Evolutionary conservation across 2,329 filamentous ascomycete species (phyloP), one percentile per base, ranked within the genome.

Genomic region (Seiridium unicorne): DNA sequence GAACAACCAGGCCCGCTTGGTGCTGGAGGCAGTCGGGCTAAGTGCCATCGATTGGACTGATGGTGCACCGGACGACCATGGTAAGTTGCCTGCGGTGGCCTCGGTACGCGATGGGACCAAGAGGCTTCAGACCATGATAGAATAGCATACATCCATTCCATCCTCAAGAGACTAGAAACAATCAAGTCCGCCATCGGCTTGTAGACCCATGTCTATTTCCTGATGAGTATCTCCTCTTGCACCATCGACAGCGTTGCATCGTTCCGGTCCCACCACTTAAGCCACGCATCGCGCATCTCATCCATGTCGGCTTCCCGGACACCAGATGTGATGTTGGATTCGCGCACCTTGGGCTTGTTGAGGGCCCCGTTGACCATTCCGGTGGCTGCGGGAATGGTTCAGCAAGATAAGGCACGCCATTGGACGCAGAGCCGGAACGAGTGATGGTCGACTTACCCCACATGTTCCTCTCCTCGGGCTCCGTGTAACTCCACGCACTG

Each of bases 271-370:
- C 26, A 13, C 61, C 61, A 62, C 13, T 58, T 57, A 3, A 51
- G 35, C 61, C 58, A 62, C 18, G 48, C 61, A 18, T 57, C 35
- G 9, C 58, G 58, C 61, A 60, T 62, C 44, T 60, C 55, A 44
- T 62, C 51, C 59, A 61, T 57, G 5, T 55, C 55, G 31, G 35
- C 59, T 48, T 55, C 51, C 13, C 55, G 32, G 35, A 62, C 48
- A 4, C 59, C 55, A 35, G 55, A 55, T 31, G 56, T 56, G 46
- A 60, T 47, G 51, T 58, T 55, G n/a, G 35, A 44, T 42, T 60
- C 61, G 51, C 56, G 55, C 18, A 59, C 32, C 8, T 18, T 11
- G 10, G 60, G 51, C 31, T 44, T 51, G 13, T 44, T 44, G 9
- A 60, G 58, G 18, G 55, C 58, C 4, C 38, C 51, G 8, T 44